Base-by-base conservation (phyloP, 306 rosid genomes). In the Dryas drummondii region DNA sequence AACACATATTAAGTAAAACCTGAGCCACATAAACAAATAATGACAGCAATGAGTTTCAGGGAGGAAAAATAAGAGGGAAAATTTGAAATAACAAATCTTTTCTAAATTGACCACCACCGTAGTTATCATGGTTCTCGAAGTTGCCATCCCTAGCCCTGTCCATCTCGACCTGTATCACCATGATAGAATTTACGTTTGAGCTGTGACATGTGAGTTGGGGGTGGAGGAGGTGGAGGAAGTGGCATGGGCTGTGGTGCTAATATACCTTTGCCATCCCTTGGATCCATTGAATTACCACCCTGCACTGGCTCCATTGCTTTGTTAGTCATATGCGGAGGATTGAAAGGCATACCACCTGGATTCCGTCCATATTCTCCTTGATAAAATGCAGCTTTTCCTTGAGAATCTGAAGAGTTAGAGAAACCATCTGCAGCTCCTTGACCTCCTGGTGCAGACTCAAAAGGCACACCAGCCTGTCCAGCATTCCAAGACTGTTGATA, bases 401-500 rank as follows among this genome's bases (percentile, higher is more conserved):
- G 90, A 73, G 87, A 73, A 41, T 83, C 87, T 32, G 83, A 63
- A 2, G 68, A 48, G 74, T 83, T 80, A 2, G 77, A 40, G 68
- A 83, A 84, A 62, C 83, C 65, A 55, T 86, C 90, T 17, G 54
- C 59, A 58, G 68, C 75, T 72, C 79, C 77, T 47, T 79, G 85
- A 67, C 77, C 76, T 26, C 85, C 84, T 14, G 69, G 73, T 27
- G 73, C 58, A 66, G 70, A 74, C 37, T 94, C 98, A 47, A 84
- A 91, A 53, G 93, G 93, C 41, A 58, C 73, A 59, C 91, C 81
- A 4, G 76, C 80, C 47, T 87, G 84, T 70, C 89, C 91, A n/a
- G 87, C 80, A 81, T 88, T 85, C 97, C 97, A 91, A 47, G 93
- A 80, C 58, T 89, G 96, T n/a, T 87, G 85, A 82, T 87, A 90